A percentile compares a stretch with the other conserved stretches of the same genome.
Conservation (phyloP, 306 rosid species). For the Prosopis cineraria region DNA sequence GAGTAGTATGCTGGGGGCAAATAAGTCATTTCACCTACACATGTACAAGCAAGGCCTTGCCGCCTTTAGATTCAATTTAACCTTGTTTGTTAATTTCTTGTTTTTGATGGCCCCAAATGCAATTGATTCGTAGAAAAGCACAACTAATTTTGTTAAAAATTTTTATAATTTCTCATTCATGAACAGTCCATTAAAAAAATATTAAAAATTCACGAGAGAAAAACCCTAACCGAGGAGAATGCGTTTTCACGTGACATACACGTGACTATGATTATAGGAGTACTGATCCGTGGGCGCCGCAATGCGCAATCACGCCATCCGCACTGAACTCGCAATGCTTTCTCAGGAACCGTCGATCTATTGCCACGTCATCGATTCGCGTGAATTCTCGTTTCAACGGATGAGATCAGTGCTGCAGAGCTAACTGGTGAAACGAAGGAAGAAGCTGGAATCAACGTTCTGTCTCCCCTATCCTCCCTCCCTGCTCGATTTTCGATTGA, state of each 20-base stretch:
- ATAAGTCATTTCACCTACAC: too few relatives aligned
- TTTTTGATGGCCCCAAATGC: too few relatives aligned
- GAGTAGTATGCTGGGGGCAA: too few relatives aligned
- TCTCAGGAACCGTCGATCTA: conserved; percentile 53
- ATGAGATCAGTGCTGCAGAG: conserved; percentile 65
- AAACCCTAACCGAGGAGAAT: conserved; percentile 40
- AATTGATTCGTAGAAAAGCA: too few relatives aligned
- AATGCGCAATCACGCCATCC: conserved; percentile 31
- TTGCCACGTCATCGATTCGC: conserved; percentile 66
- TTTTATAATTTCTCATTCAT: too few relatives aligned
- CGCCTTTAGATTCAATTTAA: too few relatives aligned
- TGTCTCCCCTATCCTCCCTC: conserved; percentile 34
- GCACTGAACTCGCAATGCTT: conserved; percentile 37
- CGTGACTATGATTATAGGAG: conserved; percentile 37
- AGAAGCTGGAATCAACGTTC: conserved; percentile 51
- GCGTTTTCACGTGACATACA: conserved; percentile 55
- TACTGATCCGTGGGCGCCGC: conserved; percentile 59
- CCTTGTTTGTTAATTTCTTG: too few relatives aligned
- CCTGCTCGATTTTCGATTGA: conserved; percentile 38
- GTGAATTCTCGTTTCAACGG: conserved; percentile 54
- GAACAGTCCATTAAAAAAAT: too few relatives aligned
- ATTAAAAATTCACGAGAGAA: neutral
- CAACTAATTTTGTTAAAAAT: too few relatives aligned
- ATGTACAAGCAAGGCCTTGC: too few relatives aligned
- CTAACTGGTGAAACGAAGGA: conserved; percentile 71